Evolutionary conservation across 768 basidiomycete genomes (phyloP).

Genomic region (Roridomyces roridus): DNA sequence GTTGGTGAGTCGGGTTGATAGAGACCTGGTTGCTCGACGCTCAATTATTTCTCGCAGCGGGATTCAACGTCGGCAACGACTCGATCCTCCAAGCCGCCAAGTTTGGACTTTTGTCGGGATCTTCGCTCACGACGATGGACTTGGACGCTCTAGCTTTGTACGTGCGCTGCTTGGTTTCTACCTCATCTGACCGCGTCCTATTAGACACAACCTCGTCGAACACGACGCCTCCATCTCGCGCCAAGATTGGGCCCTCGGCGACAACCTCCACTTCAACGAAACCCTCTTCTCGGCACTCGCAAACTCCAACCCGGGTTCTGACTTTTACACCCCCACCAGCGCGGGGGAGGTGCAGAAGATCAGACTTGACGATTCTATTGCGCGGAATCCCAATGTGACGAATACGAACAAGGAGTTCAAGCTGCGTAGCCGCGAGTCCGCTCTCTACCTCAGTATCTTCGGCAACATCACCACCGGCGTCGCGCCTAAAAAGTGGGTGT

Average conservation of each 20-base stretch:
- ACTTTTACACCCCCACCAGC: constrained; percentile 18
- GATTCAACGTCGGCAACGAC: constrained; percentile 9
- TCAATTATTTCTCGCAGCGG: background rate
- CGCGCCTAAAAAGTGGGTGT: constrained; percentile 23
- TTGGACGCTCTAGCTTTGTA: constrained; percentile 7
- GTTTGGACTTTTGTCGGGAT: constrained; percentile 7
- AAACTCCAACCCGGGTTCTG: constrained; percentile 22
- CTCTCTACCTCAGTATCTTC: constrained; percentile 21
- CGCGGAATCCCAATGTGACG: constrained; percentile 9
- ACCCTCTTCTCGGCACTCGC: constrained; percentile 15
- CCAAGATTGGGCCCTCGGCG: constrained; percentile 6
- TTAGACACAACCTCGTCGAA: constrained; percentile 11
- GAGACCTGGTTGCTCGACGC: too few species aligned
- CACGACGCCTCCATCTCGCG: constrained; percentile 17
- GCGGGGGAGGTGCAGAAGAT: constrained; percentile 18
- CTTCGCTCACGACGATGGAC: background rate
- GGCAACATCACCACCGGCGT: constrained; percentile 13
- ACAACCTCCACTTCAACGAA: constrained; percentile 25
- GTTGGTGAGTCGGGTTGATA: background rate
- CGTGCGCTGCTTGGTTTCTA: background rate
- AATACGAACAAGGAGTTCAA: constrained; percentile 22
- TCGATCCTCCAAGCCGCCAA: constrained; percentile 8
- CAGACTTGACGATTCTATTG: constrained; percentile 11
- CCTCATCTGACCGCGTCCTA: background rate
- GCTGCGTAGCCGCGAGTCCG: constrained; percentile 14